phyloP scores from a whole-genome alignment of 257 asterid species.

The Nemophila menziesii region DNA sequence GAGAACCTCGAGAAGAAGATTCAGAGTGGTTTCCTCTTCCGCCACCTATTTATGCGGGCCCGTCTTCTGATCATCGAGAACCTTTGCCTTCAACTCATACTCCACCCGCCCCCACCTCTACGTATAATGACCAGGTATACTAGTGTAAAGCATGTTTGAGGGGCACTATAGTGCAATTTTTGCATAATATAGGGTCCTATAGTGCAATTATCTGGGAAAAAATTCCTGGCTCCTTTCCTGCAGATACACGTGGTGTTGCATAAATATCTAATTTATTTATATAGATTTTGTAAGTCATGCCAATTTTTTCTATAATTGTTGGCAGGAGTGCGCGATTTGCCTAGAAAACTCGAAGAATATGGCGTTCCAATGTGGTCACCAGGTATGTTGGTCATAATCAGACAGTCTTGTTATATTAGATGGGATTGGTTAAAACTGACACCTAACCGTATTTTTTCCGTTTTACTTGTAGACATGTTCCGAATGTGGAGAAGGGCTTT shows the following conservation, averaged over 20 bases:
- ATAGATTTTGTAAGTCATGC: background rate
- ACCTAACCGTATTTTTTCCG: background rate
- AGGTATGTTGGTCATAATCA: conserved; percentile 30
- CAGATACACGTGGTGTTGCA: too few relatives aligned
- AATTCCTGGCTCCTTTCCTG: too few relatives aligned
- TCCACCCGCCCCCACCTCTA: conserved; percentile 26
- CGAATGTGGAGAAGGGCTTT: conserved; percentile 56
- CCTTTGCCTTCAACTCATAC: conserved; percentile 28
- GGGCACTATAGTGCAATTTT: too few relatives aligned
- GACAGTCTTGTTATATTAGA: background rate
- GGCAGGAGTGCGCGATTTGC: conserved; percentile 83
- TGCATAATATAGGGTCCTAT: too few relatives aligned
- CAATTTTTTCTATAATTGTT: conserved; percentile 7
- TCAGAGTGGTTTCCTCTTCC: too few relatives aligned
- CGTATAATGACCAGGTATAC: conserved; percentile 52
- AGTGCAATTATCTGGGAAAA: too few relatives aligned
- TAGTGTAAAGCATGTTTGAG: too few relatives aligned
- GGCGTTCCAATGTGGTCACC: conserved; percentile 99
- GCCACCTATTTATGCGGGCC: conserved; percentile 50
- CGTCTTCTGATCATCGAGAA: conserved; percentile 28
- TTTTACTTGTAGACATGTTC: conserved; percentile 49
- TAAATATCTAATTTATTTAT: background rate
- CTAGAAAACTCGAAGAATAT: conserved; percentile 70
- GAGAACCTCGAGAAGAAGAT: conserved; percentile 35
- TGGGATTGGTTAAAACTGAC: background rate